Conservation (phyloP, 371 early-diverging fungal species). For the Mucor saturninus region DNA sequence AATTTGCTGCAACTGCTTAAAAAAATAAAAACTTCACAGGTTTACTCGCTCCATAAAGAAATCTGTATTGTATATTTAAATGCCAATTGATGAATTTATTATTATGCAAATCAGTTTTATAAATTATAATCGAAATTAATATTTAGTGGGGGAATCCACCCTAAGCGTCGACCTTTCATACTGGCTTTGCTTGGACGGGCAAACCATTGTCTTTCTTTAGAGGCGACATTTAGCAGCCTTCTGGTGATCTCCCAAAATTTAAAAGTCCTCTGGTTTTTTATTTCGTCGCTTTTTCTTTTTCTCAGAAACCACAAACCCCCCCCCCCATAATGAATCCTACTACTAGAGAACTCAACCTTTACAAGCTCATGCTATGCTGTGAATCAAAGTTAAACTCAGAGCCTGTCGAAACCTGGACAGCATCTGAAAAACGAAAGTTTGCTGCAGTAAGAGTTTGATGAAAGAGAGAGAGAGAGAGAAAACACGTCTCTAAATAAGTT, state of each 20-base stretch:
- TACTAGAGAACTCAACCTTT: constrained; percentile 41
- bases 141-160: no score
- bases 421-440: constrained; percentile 42
- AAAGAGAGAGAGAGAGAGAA: not conserved
- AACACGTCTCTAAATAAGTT: not conserved
- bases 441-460: constrained; percentile 30
- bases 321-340: constrained; percentile 8
- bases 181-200: no score
- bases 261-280: not conserved
- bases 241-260: no score
- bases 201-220: no score
- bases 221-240: no score
- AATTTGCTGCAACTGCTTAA: constrained; percentile 36
- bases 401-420: constrained; percentile 33
- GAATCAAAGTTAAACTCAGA: constrained; percentile 33
- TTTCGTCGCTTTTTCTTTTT: not conserved
- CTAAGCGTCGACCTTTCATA: no score
- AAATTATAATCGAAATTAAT: no score
- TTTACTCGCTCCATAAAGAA: not conserved
- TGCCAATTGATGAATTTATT: no score
- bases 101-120: not conserved
- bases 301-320: constrained; percentile 1
- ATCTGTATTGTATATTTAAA: no score
- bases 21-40: not conserved
- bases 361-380: constrained; percentile 37